Base-by-base conservation (phyloP, 352 stramenopile genomes). In the Phytopythium oedochilum region DNA sequence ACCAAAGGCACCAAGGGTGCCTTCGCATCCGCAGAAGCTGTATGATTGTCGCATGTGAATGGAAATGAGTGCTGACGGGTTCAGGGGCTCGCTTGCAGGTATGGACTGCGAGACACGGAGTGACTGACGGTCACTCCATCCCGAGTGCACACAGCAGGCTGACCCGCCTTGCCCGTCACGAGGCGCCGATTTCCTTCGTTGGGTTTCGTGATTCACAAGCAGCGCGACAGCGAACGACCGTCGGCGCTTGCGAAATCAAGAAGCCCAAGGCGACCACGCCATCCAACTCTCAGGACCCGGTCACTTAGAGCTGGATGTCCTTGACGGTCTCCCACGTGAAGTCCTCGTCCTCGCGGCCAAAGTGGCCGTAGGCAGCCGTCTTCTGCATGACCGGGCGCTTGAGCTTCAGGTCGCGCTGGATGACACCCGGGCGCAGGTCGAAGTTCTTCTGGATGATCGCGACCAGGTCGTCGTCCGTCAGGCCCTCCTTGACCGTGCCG, bases 401-500 rank as follows among this genome's bases (percentile, higher is more conserved):
- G 54, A 99, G 83, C 69, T 99, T 89, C 32, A 99, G 82, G 73
- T 99, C 96, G 60, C 96, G 96, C 68, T 99, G 94, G 72, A 99
- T 98, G 73, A 96, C 97, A 70, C 97, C 97, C 29, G 97, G 96
- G 59, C 92, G 88, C 52, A 99, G 74, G 79, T 99, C 97, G 69
- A 99, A 99, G 78, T 99, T 99, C 75, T 98, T 98, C 61, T 99
- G 98, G 57, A 99, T 89, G 61, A 99, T 94, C 62, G 98, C 89
- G 15, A 97, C 91, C 46, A 99, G 81, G 55, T 99, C 96, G 22
- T 88, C 77, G 76, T 99, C 97, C 14, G 92, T 92, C 80, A 98
- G 90, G 31, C 82, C 85, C 32, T 97, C 78, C 77, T 98, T 98
- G 50, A 89, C 91, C 12, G 97, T 99, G 64, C 97, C 97, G 77